Evolutionary conservation across 768 basidiomycete species (phyloP), one percentile per base, ranked within the genome.

Genomic region (Steccherinum ochraceum): DNA sequence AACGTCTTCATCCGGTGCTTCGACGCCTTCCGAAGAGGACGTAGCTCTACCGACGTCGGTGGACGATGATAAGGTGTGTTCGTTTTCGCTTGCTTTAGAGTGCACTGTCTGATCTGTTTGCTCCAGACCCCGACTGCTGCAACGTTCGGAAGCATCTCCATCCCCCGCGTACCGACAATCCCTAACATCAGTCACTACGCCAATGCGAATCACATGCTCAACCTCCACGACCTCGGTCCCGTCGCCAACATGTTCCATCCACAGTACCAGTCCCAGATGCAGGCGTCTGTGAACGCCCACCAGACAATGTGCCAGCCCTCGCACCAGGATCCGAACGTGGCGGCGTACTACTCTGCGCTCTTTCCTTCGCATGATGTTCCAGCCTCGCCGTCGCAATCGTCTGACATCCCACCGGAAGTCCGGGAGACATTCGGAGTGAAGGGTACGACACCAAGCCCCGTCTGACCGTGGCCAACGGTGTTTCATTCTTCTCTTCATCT

Each of bases 71-170:
- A 35, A 48, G 24, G 24, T 24, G n/a, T 16, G 12, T 39, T 2
- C 13, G 12, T 24, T 25, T 12, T 12, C 13, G 11, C 24, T 20
- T 20, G 24, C 24, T 48, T 25, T 13, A 12, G 46, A 26, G 12
- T 27, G 12, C 24, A 12, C n/a, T 24, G 12, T 30, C 46, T 16
- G 16, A 44, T 35, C 40, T 24, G 49, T 39, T 42, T 40, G 10
- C 3, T 21, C 7, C 43, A 54, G 49, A 49, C 46, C 12, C 54
- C 48, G 1, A 51, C 49, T 46, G 41, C 49, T 16, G 26, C 50
- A 21, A 42, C 54, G 13, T 52, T 52, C 40, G 48, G 48, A 10
- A 40, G 51, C 11, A 48, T 42, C 48, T 11, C 51, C 3, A 19
- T 49, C 43, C 51, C 50, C 20, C 30, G n/a, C 30, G 18, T 49